Conservation (phyloP, 148 eudicot genomes). For the Chenopodium album region DNA sequence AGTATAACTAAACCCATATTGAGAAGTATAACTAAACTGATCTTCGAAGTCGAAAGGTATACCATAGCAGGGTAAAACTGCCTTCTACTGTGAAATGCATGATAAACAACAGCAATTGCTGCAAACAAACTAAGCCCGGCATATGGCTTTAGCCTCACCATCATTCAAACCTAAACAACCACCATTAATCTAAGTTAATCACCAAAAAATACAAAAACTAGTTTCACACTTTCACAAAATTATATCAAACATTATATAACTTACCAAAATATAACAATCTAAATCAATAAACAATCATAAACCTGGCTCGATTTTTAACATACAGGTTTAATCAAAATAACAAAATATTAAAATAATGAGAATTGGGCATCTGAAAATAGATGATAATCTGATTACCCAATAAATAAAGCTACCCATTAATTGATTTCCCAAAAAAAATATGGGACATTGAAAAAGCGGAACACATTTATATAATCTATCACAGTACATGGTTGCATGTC, state of each 20-base stretch:
- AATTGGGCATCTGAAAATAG: neutral
- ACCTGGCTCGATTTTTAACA: neutral
- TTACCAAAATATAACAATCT: neutral
- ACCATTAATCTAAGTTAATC: neutral
- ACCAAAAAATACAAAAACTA: neutral
- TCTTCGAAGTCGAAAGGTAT: slow-evolving; percentile 84
- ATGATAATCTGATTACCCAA: neutral
- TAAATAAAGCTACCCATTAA: neutral
- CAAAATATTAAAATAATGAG: neutral
- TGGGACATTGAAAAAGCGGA: neutral
- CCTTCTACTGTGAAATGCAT: slow-evolving; percentile 85
- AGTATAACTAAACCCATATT: slow-evolving; percentile 92
- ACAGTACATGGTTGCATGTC: no score
- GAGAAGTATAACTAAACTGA: slow-evolving; percentile 85
- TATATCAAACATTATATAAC: neutral
- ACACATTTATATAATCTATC: neutral
- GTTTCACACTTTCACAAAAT: neutral
- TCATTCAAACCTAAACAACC: slow-evolving; percentile 34
- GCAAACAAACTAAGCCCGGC: slow-evolving; percentile 74
- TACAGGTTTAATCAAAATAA: neutral
- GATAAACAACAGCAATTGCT: slow-evolving; percentile 71
- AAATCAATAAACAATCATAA: neutral
- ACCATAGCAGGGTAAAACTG: slow-evolving; percentile 96
- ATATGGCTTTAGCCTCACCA: slow-evolving; percentile 88
- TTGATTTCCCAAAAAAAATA: neutral